Base-by-base conservation (phyloP, 768 basidiomycete genomes). In the Saitozyma podzolica region DNA sequence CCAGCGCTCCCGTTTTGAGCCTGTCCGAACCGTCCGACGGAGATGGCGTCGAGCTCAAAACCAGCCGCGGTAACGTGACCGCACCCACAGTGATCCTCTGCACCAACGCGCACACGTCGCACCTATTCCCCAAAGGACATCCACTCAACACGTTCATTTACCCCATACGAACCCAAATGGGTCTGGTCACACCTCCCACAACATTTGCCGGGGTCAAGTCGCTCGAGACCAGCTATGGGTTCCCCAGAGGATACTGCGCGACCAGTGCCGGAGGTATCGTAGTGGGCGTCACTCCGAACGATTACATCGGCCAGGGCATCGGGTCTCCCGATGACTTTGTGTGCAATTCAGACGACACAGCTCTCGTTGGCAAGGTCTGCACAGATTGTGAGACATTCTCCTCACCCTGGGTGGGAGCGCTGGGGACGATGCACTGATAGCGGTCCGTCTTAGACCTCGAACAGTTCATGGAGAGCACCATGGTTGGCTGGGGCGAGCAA, bases 191-290 rank as follows among this genome's bases (percentile, higher is more conserved):
- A 3, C 62, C 68, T 3, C 61, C 68, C 8, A 40, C 57, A 8
- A n/a, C 61, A 4, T 69, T 56, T 47, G 57, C 65, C 16, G 68
- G 68, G 16, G n/a, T 49, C 9, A 56, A 58, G 16, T 58, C 63
- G 39, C 50, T 61, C 50, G 14, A 17, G 11, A 17, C 59, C 37
- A 58, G 58, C 5, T 66, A 66, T 40, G 51, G 53, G 6, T 57
- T 69, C 40, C 63, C 65, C 29, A 47, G 60, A n/a, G 68, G 60
- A 6, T 69, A 69, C 48, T 62, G 65, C 41, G 59, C 65, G 45
- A 56, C 52, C 11, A 66, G 62, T 4, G 56, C 61, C 29, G 19
- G 56, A 16, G 68, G 68, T 20, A 58, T 66, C 14, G 68, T 69
- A 14, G 10, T 64, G 16, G 68, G 68, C n/a, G 41, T 66, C 13